Percentiles rank a stretch among this genome's conserved stretches.
These are phyloP conservation scores for Ustilago trichophora DNA, from an alignment of 1,284 basidiomycete species.

Conservation along the genomic window DNA sequence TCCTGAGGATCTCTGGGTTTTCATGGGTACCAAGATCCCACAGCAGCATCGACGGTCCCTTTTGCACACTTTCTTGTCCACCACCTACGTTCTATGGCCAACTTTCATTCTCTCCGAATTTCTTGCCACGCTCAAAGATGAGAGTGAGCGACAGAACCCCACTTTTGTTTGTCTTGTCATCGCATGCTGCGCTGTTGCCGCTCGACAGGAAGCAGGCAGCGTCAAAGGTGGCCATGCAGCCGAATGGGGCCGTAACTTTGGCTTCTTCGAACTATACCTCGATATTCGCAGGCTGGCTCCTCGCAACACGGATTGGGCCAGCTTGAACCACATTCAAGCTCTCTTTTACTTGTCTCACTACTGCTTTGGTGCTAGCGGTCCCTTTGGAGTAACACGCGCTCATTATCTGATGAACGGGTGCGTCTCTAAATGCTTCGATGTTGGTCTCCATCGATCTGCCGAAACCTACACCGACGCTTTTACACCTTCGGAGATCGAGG, in stretches of 20 bases:
- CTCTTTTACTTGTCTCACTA: constrained; percentile 49
- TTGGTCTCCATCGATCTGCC: constrained; percentile 45
- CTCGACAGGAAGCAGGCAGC: constrained; percentile 46
- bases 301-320: constrained; percentile 43
- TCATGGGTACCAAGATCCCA: constrained; percentile 44
- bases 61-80: constrained; percentile 46
- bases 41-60: constrained; percentile 44
- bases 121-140: constrained; percentile 42
- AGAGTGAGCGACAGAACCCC: constrained; percentile 25
- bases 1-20: constrained; percentile 41
- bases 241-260: constrained; percentile 40
- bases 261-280: constrained; percentile 48
- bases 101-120: constrained; percentile 48
- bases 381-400: constrained; percentile 37
- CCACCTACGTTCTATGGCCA: constrained; percentile 49
- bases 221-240: constrained; percentile 43
- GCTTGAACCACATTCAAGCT: constrained; percentile 46
- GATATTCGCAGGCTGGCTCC: constrained; percentile 42
- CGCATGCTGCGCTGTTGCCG: constrained; percentile 42
- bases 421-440: constrained; percentile 49
- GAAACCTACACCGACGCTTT: constrained; percentile 51
- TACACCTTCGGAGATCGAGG: constrained; percentile 45
- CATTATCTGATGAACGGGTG: constrained; percentile 49
- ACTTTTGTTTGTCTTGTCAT: constrained; percentile 49
- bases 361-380: constrained; percentile 45